A percentile compares a stretch with the other conserved stretches of the same genome.
These are phyloP conservation scores for Melocanna baccifera DNA, from an alignment of 176 grass and related monocot species.

Conservation along the genomic window DNA sequence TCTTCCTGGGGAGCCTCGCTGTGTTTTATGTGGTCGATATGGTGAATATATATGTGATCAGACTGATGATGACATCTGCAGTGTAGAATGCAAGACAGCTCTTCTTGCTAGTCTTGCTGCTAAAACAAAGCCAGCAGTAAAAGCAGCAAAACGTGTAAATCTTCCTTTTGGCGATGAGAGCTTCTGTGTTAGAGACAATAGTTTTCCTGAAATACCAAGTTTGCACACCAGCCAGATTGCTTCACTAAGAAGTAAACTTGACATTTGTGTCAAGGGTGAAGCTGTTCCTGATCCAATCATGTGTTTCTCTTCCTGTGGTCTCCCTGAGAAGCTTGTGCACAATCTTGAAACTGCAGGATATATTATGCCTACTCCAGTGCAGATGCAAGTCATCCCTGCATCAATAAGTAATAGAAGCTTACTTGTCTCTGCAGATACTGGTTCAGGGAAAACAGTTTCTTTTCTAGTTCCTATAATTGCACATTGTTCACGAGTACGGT, in stretches of 20 bases:
- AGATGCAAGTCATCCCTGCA: constrained; percentile 91
- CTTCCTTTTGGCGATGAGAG: constrained; percentile 70
- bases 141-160: constrained; percentile 44
- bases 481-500: constrained; percentile 41
- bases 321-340: constrained; percentile 66
- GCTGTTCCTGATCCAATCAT: constrained; percentile 60
- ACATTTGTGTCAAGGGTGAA: constrained; percentile 60
- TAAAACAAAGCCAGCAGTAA: constrained; percentile 31
- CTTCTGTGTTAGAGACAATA: constrained; percentile 60
- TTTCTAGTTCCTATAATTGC: constrained; percentile 87
- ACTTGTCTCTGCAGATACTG: constrained; percentile 87
- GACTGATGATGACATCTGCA: constrained; percentile 83
- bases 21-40: constrained; percentile 71
- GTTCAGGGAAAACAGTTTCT: constrained; percentile 81
- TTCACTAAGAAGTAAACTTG: constrained; percentile 78
- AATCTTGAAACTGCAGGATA: constrained; percentile 86
- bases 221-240: constrained; percentile 43
- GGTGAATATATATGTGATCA: constrained; percentile 91
- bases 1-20: constrained; percentile 68
- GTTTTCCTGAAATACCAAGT: constrained; percentile 32
- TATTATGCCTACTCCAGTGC: constrained; percentile 78
- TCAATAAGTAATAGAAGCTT: constrained; percentile 66
- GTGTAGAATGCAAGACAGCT: constrained; percentile 72
- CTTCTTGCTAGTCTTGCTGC: constrained; percentile 52
- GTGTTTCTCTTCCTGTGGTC: constrained; percentile 79